Conservation (phyloP, 768 basidiomycete genomes). For the Podaxis sp. region DNA sequence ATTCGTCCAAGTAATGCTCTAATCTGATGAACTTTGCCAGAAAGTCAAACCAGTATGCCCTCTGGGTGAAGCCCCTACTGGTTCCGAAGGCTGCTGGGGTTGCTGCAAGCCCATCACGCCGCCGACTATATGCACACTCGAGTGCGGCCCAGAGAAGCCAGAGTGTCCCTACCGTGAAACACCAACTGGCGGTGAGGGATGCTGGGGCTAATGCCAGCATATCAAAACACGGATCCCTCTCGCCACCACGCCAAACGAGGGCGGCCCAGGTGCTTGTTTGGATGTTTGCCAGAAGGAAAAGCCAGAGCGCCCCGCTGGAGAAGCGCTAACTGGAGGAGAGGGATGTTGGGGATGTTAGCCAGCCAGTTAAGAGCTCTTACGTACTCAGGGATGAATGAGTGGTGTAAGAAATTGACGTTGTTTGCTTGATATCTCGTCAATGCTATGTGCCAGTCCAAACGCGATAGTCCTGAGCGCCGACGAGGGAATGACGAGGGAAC, state of each 20-base stretch:
- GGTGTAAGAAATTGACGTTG: neutral
- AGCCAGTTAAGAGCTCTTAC: neutral
- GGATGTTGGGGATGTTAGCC: neutral
- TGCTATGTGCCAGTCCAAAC: no score
- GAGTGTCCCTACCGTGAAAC: neutral
- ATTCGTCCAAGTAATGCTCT: no score
- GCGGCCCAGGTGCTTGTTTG: neutral
- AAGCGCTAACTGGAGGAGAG: neutral
- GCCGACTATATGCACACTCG: neutral
- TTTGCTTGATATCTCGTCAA: neutral
- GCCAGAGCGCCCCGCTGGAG: no score
- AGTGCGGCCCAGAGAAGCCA: neutral
- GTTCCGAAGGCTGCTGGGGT: neutral
- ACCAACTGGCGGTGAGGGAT: neutral
- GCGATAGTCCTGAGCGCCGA: no score
- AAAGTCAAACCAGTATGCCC: no score
- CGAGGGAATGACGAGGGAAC: no score
- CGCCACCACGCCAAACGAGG: neutral
- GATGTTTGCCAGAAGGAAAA: neutral
- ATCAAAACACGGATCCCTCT: neutral
- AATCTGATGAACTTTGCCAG: no score
- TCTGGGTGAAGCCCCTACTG: neutral
- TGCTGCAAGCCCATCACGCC: neutral
- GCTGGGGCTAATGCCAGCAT: neutral
- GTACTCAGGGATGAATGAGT: neutral